Base-by-base conservation (phyloP, 108 stramenopile species). In the Chaetoceros muelleri region DNA sequence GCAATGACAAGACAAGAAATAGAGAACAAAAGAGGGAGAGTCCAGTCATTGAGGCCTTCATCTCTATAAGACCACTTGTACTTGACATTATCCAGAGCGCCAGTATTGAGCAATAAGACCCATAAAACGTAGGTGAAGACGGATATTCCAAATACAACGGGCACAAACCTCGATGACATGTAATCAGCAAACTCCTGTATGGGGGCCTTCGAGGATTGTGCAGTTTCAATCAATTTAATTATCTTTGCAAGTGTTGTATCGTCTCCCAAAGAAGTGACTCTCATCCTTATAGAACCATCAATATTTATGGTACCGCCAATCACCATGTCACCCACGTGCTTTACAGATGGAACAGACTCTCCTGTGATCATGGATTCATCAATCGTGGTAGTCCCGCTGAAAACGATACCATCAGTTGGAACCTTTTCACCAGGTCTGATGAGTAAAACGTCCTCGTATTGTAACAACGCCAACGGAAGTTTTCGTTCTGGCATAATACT, bases 351-450 rank as follows among this genome's bases (percentile, higher is more conserved):
- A 22, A 80, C 34, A 24, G 74, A 61, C 70, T 93, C 91, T 24
- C 91, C 91, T 23, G 90, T 88, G 24, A 93, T 65, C 71, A 85
- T 84, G n/a, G 73, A 64, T 71, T 93, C 91, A 66, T 92, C 84
- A 16, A 94, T 76, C 21, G 76, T 71, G 23, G 76, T 71, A 28
- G 74, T 64, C 26, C 98, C 98, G 45, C 69, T 52, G 21, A 89
- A 51, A 3, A 95, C 82, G 26, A 28, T 67, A 22, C 88, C 90
- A 54, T 95, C 95, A 3, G 84, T 76, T 1, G 95, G 95, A 0
- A 93, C 57, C 48, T 77, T 74, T 28, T 75, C 78, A 44, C 89
- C 87, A 0, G 80, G 85, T 22, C 79, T 57, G 18, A 95, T 77
- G 22, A 83, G 67, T 30, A 90, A 24, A 2, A 85, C 28, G 64